Evolutionary conservation across 1,139 yeast species (phyloP).

Genomic region (Kodamaea ohmeri): DNA sequence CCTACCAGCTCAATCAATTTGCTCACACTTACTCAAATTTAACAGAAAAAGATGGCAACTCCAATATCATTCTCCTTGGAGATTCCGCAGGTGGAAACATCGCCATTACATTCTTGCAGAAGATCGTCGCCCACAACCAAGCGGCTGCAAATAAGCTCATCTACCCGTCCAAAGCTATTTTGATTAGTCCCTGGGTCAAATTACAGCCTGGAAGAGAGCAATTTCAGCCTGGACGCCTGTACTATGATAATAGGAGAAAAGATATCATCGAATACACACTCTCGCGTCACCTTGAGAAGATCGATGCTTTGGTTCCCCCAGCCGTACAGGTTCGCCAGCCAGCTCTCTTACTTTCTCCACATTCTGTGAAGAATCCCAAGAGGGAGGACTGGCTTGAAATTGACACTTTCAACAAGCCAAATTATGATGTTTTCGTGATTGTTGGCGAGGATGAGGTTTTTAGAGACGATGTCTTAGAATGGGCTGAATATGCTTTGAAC

Average conservation of each 20-base stretch:
- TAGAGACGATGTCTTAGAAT: conserved; percentile 40
- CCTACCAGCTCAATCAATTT: conserved; percentile 37
- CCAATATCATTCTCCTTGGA: conserved; percentile 35
- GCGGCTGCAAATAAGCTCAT: conserved; percentile 13
- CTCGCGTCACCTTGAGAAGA: conserved; percentile 10
- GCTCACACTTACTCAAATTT: conserved; percentile 30
- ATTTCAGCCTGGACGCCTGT: conserved; percentile 31
- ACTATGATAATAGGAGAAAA: conserved; percentile 29
- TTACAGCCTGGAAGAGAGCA: conserved; percentile 18
- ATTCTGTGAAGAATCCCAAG: conserved; percentile 17
- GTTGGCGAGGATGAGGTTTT: conserved; percentile 46
- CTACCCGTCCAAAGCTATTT: conserved; percentile 32
- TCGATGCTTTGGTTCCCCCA: conserved; percentile 10
- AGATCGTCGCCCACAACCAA: conserved; percentile 17
- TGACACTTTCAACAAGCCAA: conserved; percentile 29
- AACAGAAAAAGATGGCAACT: conserved; percentile 24
- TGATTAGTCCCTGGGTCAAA: conserved; percentile 44
- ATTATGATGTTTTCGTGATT: conserved; percentile 30
- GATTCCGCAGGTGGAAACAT: conserved; percentile 47
- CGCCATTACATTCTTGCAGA: conserved; percentile 29
- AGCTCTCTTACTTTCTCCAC: conserved; percentile 20
- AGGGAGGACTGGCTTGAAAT: conserved; percentile 34
- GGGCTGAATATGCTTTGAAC: conserved; percentile 34
- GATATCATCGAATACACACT: conserved; percentile 29
- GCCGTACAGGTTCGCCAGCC: conserved; percentile 17